Evolutionary conservation across 345 rosid genomes (phyloP).

Genomic region (Dipteronia sinensis): DNA sequence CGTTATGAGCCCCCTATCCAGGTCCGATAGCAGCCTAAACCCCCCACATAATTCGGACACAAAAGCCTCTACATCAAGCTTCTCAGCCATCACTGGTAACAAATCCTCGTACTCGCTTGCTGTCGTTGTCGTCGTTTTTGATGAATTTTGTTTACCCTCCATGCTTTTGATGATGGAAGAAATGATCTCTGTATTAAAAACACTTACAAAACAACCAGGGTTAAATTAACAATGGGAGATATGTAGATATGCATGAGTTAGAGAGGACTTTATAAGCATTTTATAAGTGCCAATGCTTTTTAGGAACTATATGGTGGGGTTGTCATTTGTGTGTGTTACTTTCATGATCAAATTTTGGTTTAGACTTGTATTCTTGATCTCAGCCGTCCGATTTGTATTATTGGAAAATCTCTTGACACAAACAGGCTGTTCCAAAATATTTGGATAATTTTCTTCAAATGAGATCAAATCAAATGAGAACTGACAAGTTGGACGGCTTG

Average conservation of each 20-base stretch:
- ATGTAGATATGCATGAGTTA: neutral
- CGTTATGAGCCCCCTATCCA: conserved; percentile 57
- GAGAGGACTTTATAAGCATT: conserved; percentile 2
- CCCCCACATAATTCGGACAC: conserved; percentile 84
- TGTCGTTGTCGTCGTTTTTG: neutral
- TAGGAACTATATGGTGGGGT: neutral
- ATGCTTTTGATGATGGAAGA: conserved; percentile 2
- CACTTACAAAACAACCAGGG: neutral
- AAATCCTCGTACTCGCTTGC: conserved; percentile 57
- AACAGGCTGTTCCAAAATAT: neutral
- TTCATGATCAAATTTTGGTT: neutral
- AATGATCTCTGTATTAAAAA: no score
- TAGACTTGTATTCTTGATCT: neutral
- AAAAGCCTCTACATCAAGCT: conserved; percentile 74
- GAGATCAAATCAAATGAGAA: neutral
- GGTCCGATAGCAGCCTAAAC: conserved; percentile 74
- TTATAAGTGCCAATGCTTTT: neutral
- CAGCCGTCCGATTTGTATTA: conserved; percentile 15
- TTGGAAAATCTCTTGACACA: neutral
- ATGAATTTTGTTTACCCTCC: conserved; percentile 23
- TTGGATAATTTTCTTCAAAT: neutral
- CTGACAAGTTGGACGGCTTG: conserved; percentile 14
- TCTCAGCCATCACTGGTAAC: conserved; percentile 88
- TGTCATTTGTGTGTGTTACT: neutral
- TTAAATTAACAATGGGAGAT: neutral